Base-by-base conservation (phyloP, 2,329 filamentous ascomycete species). In the Metarhizium anisopliae region DNA sequence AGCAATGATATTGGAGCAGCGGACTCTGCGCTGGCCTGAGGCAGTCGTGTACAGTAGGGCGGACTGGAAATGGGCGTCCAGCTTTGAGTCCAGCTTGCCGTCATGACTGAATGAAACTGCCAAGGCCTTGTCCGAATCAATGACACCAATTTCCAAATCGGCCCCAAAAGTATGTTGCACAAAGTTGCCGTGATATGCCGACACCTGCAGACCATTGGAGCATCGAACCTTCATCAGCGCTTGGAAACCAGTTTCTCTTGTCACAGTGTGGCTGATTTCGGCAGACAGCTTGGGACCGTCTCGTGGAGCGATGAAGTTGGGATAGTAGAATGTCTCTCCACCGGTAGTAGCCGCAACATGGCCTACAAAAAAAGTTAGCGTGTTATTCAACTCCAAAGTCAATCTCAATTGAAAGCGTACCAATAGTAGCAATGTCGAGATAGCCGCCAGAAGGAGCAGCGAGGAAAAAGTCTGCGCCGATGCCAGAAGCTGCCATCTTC, bases 201-300 rank as follows among this genome's bases (percentile, higher is more conserved):
- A 85, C 16, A 99, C 87, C 68, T 99, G 94, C 53, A 99, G 78
- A 18, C 94, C 94, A 64, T 96, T 99, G 18, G 92, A 96, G 74
- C 94, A 99, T 59, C 94, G 87, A 56, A 99, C 93, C 77, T 99
- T 99, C 90, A 99, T 95, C 63, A 99, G 77, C 20, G 91, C 91
- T 72, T 96, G 93, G 75, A 90, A 97, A 25, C 94, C 94, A 50
- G 93, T 96, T 70, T 96, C 92, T 59, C 94, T 82, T 2, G 85
- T 91, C 35, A 96, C 84, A 0, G 89, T 85, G 66, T 96, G 93
- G 62, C 85, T 83, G 60, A 99, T 84, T 73, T 99, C 94, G 51
- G 87, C 82, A 2, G 86, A 87, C 43, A 99, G 74, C 74, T 93
- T 95, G 55, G 89, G 79, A 47, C 86, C 84, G 70, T 99, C 94